phyloP scores from a whole-genome alignment of 352 stramenopile genomes.

The Pythium dissotocum region DNA sequence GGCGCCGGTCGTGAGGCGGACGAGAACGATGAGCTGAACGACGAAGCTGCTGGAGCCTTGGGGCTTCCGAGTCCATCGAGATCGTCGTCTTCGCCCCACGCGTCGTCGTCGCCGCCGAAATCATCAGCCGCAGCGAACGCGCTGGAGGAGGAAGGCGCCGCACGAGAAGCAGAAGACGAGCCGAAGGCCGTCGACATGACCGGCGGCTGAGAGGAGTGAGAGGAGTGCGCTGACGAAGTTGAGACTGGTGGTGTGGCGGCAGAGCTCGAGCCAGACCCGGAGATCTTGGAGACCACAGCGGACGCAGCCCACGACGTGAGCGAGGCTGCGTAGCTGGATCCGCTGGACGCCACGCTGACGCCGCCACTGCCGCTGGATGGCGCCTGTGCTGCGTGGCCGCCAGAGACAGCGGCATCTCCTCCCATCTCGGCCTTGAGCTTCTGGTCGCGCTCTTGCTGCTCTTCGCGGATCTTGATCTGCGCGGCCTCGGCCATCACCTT shows the following conservation, averaged over 20 bases:
- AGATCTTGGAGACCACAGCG: slow-evolving; percentile 63
- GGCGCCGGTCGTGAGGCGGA: slow-evolving; percentile 16
- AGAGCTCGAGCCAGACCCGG: slow-evolving; percentile 42
- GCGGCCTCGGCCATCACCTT: slow-evolving; percentile 74
- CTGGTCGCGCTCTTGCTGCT: slow-evolving; percentile 56
- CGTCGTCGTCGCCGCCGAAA: slow-evolving; percentile 51
- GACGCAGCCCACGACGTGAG: slow-evolving; percentile 78
- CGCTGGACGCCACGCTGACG: slow-evolving; percentile 28
- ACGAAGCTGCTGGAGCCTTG: slow-evolving; percentile 27
- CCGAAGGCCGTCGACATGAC: neutral
- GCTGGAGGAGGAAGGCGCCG: slow-evolving; percentile 21
- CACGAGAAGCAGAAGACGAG: slow-evolving; percentile 4
- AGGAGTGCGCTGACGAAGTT: slow-evolving; percentile 10
- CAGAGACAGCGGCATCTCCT: slow-evolving; percentile 26
- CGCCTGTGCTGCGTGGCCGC: slow-evolving; percentile 6
- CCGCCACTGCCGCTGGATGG: slow-evolving; percentile 3
- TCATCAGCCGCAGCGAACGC: slow-evolving; percentile 51
- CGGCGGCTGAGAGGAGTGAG: slow-evolving; percentile 7
- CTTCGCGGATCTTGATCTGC: slow-evolving; percentile 80
- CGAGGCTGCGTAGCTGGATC: slow-evolving; percentile 53
- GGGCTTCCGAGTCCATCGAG: slow-evolving; percentile 51
- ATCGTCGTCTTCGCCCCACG: slow-evolving; percentile 64
- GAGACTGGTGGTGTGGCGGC: slow-evolving; percentile 28
- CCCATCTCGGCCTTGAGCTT: slow-evolving; percentile 54
- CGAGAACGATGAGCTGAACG: slow-evolving; percentile 35